Percentiles rank a stretch among this genome's conserved stretches.
phyloP scores from a whole-genome alignment of 2,329 filamentous ascomycete species.

The Colletotrichum navitas region DNA sequence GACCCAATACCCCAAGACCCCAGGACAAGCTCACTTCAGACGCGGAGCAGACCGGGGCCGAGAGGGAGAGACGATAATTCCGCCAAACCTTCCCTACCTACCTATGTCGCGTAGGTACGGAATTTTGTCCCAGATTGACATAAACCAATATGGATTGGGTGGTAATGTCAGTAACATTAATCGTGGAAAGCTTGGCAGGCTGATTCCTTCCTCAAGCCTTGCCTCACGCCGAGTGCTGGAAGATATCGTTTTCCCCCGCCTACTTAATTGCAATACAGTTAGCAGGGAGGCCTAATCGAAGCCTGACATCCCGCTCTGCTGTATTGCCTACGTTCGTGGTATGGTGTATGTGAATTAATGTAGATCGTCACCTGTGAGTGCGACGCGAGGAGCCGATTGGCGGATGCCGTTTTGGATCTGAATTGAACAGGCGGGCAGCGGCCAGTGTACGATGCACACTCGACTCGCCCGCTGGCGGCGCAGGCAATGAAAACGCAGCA shows the following conservation, averaged over 20 bases:
- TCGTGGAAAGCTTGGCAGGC: not conserved
- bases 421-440: slow-evolving; percentile 9
- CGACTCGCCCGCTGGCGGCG: not conserved
- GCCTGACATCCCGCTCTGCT: not conserved
- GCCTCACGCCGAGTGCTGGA: not conserved
- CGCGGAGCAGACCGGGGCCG: slow-evolving; percentile 5
- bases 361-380: too few relatives aligned
- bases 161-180: slow-evolving; percentile 3
- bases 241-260: not conserved
- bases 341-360: not conserved
- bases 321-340: not conserved
- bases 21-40: slow-evolving; percentile 38
- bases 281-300: not conserved
- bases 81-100: slow-evolving; percentile 1
- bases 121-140: slow-evolving; percentile 17
- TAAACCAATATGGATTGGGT: slow-evolving; percentile 27
- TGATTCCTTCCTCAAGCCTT: not conserved
- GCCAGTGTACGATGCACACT: slow-evolving; percentile 32
- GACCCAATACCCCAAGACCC: not conserved
- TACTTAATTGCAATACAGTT: too few relatives aligned
- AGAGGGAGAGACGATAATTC: not conserved
- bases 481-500: slow-evolving; percentile 6
- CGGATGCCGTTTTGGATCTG: slow-evolving; percentile 12
- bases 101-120: not conserved
- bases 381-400: slow-evolving; percentile 3